Percentiles rank a stretch among this genome's conserved stretches.
Evolutionary conservation across 2,329 filamentous ascomycete genomes (phyloP).

Genomic region (Nemania sp.): DNA sequence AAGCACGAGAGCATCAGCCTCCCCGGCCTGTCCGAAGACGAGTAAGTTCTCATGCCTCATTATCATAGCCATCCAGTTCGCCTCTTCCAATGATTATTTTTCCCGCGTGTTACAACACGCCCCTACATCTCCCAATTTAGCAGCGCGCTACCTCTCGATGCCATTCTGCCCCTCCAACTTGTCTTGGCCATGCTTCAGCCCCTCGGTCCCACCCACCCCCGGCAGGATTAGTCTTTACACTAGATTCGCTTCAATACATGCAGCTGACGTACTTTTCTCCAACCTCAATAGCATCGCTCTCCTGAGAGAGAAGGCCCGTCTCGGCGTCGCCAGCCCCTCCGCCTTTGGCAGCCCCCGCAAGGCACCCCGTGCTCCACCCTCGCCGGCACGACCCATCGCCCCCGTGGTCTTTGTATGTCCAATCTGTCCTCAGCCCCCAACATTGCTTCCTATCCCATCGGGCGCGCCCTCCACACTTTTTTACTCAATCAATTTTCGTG

Average conservation of each 20-base stretch:
- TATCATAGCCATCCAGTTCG: neutral
- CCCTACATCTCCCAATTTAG: neutral
- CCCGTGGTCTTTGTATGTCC: conserved; percentile 33
- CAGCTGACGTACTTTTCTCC: neutral
- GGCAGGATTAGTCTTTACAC: neutral
- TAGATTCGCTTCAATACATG: no score
- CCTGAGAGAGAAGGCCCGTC: conserved; percentile 57
- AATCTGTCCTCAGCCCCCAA: neutral
- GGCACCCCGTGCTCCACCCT: conserved; percentile 33
- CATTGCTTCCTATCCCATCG: neutral
- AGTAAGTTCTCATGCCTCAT: conserved; percentile 50
- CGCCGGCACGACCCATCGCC: conserved; percentile 25
- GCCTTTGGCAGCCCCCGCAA: conserved; percentile 34
- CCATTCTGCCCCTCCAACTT: neutral
- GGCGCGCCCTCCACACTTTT: neutral
- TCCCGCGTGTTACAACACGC: neutral
- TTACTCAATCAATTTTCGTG: neutral
- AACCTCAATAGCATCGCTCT: conserved; percentile 48
- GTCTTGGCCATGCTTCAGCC: neutral
- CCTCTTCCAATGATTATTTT: no score
- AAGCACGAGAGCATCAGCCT: conserved; percentile 57
- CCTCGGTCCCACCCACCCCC: neutral
- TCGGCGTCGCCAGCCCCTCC: conserved; percentile 48
- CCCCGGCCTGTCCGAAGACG: conserved; percentile 61
- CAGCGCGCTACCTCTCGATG: neutral